phyloP scores from a whole-genome alignment of 1,284 basidiomycete species.

The Puccinia polysora region DNA sequence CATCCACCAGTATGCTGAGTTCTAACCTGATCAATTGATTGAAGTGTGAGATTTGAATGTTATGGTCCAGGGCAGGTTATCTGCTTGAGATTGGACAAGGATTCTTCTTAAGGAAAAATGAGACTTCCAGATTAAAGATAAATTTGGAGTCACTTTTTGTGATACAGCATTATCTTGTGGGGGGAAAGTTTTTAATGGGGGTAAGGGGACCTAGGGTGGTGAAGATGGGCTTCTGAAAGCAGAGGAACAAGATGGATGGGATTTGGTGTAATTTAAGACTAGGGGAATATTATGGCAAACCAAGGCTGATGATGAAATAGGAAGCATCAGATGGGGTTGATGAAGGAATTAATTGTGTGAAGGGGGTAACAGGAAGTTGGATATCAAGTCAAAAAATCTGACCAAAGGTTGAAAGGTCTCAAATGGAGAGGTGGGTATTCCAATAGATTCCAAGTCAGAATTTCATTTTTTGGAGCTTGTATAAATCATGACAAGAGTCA shows the following conservation, averaged over 20 bases:
- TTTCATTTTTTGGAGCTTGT: too few relatives aligned
- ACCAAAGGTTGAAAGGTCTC: not conserved
- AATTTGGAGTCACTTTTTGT: not conserved
- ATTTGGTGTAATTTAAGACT: too few relatives aligned
- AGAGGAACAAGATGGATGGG: not conserved
- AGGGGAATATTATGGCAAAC: too few relatives aligned
- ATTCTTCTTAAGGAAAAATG: not conserved
- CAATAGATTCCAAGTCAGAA: constrained; percentile 4
- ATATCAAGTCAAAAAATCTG: not conserved
- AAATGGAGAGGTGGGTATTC: constrained; percentile 2
- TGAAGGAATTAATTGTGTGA: not conserved
- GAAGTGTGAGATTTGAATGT: not conserved
- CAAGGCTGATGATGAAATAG: too few relatives aligned
- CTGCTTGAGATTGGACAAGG: not conserved
- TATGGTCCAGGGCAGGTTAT: not conserved
- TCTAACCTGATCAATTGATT: not conserved
- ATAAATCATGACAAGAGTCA: too few relatives aligned
- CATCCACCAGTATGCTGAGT: too few relatives aligned
- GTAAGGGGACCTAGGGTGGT: constrained; percentile 28
- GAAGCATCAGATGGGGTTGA: not conserved
- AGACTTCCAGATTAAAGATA: not conserved
- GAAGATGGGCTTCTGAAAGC: not conserved
- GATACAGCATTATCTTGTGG: not conserved
- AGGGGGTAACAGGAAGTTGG: constrained; percentile 6
- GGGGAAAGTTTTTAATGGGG: not conserved